These are phyloP conservation scores for Nigrospora osmanthi DNA, from an alignment of 2,329 filamentous ascomycete genomes.

Conservation along the genomic window DNA sequence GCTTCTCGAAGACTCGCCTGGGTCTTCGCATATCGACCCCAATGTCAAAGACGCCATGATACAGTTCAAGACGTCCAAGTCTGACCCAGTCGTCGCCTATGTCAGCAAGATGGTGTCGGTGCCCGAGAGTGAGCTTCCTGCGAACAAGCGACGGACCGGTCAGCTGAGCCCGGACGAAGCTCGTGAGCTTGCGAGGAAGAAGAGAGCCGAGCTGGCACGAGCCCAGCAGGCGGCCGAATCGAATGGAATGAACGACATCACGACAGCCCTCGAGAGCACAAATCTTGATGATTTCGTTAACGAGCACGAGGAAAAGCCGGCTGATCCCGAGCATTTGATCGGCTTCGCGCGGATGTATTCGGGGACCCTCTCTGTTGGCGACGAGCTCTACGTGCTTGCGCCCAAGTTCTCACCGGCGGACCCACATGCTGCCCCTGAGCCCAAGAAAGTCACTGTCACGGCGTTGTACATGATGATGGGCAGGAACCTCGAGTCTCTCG, in stretches of 20 bases:
- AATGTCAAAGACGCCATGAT: constrained; percentile 73
- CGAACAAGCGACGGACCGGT: constrained; percentile 68
- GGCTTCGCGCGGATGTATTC: constrained; percentile 94
- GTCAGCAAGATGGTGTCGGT: constrained; percentile 98
- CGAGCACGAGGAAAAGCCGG: constrained; percentile 45
- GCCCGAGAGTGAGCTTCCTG: constrained; percentile 82
- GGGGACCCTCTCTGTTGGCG: constrained; percentile 80
- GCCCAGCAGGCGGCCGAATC: constrained; percentile 54
- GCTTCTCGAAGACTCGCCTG: constrained; percentile 73
- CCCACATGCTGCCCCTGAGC: constrained; percentile 63
- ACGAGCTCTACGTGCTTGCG: constrained; percentile 82
- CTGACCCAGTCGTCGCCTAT: constrained; percentile 81
- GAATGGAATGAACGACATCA: constrained; percentile 46
- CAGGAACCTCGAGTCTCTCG: constrained; percentile 72
- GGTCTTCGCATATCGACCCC: constrained; percentile 60
- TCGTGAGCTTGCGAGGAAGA: constrained; percentile 76
- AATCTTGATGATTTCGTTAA: constrained; percentile 46
- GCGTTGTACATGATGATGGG: constrained; percentile 96
- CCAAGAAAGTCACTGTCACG: constrained; percentile 75
- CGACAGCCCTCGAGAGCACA: constrained; percentile 52
- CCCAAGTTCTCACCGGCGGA: constrained; percentile 86
- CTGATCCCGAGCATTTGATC: constrained; percentile 80
- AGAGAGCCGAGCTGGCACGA: constrained; percentile 79
- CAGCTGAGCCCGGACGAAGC: constrained; percentile 85
- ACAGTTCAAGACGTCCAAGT: constrained; percentile 61